Evolutionary conservation across 2,329 filamentous ascomycete species (phyloP).

Genomic region (Parastagonospora avenae): DNA sequence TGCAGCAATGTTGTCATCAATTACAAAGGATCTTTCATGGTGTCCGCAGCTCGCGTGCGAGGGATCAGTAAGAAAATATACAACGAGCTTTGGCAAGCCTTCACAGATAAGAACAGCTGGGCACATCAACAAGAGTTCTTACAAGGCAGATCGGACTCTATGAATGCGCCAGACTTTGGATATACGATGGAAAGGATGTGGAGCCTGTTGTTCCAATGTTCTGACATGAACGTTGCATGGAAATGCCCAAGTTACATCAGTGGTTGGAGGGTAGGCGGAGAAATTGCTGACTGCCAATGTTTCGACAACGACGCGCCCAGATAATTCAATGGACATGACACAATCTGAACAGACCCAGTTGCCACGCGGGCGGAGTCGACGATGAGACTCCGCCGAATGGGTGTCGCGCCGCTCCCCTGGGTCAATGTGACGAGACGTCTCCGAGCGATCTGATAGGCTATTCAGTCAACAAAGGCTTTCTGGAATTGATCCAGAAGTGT

Average conservation of each 20-base stretch:
- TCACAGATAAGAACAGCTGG: constrained; percentile 33
- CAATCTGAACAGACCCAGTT: too few relatives aligned
- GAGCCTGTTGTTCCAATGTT: constrained; percentile 38
- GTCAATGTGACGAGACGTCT: too few relatives aligned
- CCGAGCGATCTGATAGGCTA: too few relatives aligned
- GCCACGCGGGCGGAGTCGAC: too few relatives aligned
- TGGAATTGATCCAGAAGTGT: constrained; percentile 12
- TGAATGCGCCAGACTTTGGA: constrained; percentile 33
- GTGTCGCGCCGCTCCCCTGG: too few relatives aligned
- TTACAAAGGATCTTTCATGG: constrained; percentile 57
- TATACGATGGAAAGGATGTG: constrained; percentile 38
- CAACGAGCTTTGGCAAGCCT: constrained; percentile 33
- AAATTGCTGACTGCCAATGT: constrained; percentile 35
- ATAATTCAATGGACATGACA: too few relatives aligned
- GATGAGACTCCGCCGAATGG: too few relatives aligned
- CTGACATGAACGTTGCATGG: constrained; percentile 31
- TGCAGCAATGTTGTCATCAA: constrained; percentile 48
- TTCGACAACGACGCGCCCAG: constrained; percentile 17
- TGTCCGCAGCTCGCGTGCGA: constrained; percentile 51
- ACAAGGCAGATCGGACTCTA: constrained; percentile 26
- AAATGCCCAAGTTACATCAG: constrained; percentile 35
- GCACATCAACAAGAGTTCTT: constrained; percentile 32
- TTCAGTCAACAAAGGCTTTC: neutral
- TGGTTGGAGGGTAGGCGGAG: constrained; percentile 28
- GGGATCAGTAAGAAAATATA: constrained; percentile 44